Conservation (phyloP, 2,329 filamentous ascomycete genomes). For the Microdochium nivale region DNA sequence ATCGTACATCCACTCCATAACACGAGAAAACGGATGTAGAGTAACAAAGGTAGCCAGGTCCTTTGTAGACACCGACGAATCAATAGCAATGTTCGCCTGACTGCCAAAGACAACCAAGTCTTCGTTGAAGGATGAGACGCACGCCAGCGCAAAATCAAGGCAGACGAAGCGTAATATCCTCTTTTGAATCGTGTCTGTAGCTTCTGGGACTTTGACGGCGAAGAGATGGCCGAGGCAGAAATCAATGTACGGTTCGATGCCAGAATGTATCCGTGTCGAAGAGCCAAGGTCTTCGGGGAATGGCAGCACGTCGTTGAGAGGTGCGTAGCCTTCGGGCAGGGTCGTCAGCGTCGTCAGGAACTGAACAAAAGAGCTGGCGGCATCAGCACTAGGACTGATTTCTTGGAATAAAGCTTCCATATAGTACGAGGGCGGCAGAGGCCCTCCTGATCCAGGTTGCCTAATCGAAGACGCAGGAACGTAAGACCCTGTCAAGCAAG, state of each 20-base stretch:
- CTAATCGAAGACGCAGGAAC: constrained; percentile 14
- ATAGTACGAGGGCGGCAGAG: constrained; percentile 16
- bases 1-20: constrained; percentile 98
- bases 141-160: constrained; percentile 72
- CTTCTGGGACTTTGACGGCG: constrained; percentile 54
- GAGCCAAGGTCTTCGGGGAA: constrained; percentile 83
- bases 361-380: constrained; percentile 75
- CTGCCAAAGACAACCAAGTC: constrained; percentile 81
- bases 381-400: constrained; percentile 72
- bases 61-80: constrained; percentile 64
- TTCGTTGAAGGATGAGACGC: constrained; percentile 85
- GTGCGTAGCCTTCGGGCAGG: constrained; percentile 52
- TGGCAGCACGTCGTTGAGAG: constrained; percentile 66
- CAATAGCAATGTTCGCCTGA: constrained; percentile 65
- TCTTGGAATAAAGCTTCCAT: constrained; percentile 64
- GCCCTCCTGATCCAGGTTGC: constrained; percentile 16
- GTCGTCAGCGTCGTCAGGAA: constrained; percentile 65
- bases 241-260: constrained; percentile 89
- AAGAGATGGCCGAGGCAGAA: constrained; percentile 79
- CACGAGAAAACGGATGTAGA: constrained; percentile 84
- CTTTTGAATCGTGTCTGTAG: constrained; percentile 59
- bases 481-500: constrained; percentile 63
- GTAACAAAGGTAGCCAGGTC: constrained; percentile 73
- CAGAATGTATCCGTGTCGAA: constrained; percentile 64
- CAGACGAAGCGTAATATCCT: constrained; percentile 71